Percentiles rank a stretch among this genome's conserved stretches.
phyloP scores from a whole-genome alignment of 106 monocot species.

The Dioscorea dumetorum region DNA sequence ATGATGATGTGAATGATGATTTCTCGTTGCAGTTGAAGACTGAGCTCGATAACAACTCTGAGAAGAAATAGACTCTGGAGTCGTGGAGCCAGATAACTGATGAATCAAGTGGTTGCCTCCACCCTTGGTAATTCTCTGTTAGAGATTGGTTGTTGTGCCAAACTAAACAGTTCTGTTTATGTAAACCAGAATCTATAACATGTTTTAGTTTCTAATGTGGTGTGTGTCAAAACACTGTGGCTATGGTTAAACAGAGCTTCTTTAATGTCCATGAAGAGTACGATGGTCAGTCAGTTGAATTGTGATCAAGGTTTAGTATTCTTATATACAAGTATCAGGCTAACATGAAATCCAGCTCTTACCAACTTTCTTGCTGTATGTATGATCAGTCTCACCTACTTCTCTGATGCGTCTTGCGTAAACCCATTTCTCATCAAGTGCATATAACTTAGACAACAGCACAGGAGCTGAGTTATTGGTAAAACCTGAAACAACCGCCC shows the following conservation, averaged over 20 bases:
- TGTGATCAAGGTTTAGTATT: too few species aligned
- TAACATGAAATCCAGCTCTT: conserved; percentile 11
- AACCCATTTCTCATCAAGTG: conserved; percentile 12
- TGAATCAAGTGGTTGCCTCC: too few species aligned
- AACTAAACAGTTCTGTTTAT: too few species aligned
- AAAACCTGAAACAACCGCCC: conserved; percentile 13
- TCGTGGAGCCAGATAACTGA: too few species aligned
- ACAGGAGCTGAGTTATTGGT: conserved; percentile 5
- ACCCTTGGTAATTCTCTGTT: too few species aligned
- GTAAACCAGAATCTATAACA: too few species aligned
- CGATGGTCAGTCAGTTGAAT: too few species aligned
- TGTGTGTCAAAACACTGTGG: too few species aligned
- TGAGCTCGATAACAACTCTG: conserved; percentile 44
- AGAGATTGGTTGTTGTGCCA: too few species aligned
- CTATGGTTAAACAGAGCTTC: too few species aligned
- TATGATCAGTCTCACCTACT: neutral
- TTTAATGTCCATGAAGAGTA: too few species aligned
- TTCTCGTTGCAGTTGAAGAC: conserved; percentile 55
- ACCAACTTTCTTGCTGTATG: conserved; percentile 2
- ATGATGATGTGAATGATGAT: conserved; percentile 70
- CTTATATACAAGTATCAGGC: neutral
- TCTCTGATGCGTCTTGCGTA: conserved; percentile 12
- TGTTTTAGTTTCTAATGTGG: too few species aligned
- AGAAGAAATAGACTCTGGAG: conserved; percentile 20
- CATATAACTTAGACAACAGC: conserved; percentile 18